These are phyloP conservation scores for Neofusicoccum kwambonambiense DNA, from an alignment of 2,329 filamentous ascomycete genomes.

Conservation along the genomic window DNA sequence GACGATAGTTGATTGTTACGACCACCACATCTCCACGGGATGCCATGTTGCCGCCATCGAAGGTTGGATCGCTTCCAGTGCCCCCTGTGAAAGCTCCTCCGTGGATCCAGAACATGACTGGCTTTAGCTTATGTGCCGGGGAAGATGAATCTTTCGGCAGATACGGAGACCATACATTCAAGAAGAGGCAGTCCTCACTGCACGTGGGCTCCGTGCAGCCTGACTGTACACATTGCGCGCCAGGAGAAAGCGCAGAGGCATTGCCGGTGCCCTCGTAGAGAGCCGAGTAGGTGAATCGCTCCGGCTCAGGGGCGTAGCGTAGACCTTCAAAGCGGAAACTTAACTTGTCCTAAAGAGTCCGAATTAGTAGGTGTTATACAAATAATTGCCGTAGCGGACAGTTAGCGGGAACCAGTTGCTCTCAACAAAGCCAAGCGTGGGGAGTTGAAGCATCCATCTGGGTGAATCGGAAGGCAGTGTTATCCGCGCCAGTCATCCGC, in stretches of 20 bases:
- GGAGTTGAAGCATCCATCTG: too few species aligned
- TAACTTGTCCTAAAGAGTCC: constrained; percentile 34
- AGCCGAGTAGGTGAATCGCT: constrained; percentile 47
- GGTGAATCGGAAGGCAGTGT: too few species aligned
- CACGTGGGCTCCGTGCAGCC: constrained; percentile 26
- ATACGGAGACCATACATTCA: constrained; percentile 42
- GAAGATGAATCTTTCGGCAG: constrained; percentile 26
- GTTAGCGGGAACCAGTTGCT: too few species aligned
- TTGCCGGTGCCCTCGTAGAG: constrained; percentile 35
- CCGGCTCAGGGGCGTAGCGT: constrained; percentile 46
- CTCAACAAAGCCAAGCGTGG: too few species aligned
- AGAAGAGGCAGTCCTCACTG: constrained; percentile 47
- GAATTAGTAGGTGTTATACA: constrained; percentile 21
- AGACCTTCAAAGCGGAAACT: constrained; percentile 54
- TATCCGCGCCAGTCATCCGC: too few species aligned
- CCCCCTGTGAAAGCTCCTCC: constrained; percentile 45
- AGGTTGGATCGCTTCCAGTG: constrained; percentile 43
- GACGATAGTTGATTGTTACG: constrained; percentile 46
- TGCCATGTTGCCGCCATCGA: constrained; percentile 17
- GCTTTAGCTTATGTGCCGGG: constrained; percentile 37
- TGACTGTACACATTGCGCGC: constrained; percentile 43
- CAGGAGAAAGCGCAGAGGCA: constrained; percentile 38
- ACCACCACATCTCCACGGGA: constrained; percentile 38
- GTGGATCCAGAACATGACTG: constrained; percentile 50
- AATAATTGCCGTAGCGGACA: too few species aligned